Evolutionary conservation across 2,329 filamentous ascomycete species (phyloP).

Genomic region (Rhynchosporium graminicola): DNA sequence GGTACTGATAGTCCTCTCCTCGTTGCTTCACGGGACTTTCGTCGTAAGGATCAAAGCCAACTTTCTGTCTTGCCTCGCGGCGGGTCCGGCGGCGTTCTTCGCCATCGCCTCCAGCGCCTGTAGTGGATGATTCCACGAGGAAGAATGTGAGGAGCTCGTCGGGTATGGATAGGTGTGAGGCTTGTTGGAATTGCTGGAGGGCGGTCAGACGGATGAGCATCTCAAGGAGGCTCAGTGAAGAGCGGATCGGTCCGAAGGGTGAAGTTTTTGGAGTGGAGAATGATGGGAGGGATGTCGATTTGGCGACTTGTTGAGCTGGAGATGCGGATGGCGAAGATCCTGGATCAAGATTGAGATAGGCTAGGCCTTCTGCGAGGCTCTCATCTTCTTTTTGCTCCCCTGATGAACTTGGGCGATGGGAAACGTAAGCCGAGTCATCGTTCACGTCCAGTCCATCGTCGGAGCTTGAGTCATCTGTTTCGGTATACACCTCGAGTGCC

Average conservation of each 20-base stretch:
- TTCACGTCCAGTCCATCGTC: constrained; percentile 46
- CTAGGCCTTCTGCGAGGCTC: constrained; percentile 27
- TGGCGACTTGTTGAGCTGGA: constrained; percentile 19
- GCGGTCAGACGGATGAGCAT: constrained; percentile 71
- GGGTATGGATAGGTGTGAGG: constrained; percentile 68
- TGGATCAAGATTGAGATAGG: constrained; percentile 33
- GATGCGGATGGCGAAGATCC: constrained; percentile 28
- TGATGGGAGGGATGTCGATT: constrained; percentile 7
- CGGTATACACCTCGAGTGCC: constrained; percentile 70
- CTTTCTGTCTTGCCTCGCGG: constrained; percentile 58
- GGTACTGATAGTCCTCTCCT: constrained; percentile 65
- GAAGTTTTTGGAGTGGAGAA: constrained; percentile 31
- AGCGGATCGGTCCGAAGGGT: constrained; percentile 55
- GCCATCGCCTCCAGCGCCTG: constrained; percentile 63
- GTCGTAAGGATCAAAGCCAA: constrained; percentile 73
- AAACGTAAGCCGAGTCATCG: constrained; percentile 33
- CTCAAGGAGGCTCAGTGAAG: constrained; percentile 70
- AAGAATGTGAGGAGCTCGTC: constrained; percentile 77
- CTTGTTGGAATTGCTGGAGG: constrained; percentile 74
- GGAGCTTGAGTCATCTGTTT: constrained; percentile 54
- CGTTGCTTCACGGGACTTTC: constrained; percentile 64
- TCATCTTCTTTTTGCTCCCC: constrained; percentile 18
- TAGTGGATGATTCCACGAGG: constrained; percentile 66
- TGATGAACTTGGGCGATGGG: constrained; percentile 31
- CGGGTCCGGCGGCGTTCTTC: constrained; percentile 61